Evolutionary conservation across 352 stramenopile genomes (phyloP), one percentile per base, ranked within the genome.

Genomic region (Phytophthora kernoviae): DNA sequence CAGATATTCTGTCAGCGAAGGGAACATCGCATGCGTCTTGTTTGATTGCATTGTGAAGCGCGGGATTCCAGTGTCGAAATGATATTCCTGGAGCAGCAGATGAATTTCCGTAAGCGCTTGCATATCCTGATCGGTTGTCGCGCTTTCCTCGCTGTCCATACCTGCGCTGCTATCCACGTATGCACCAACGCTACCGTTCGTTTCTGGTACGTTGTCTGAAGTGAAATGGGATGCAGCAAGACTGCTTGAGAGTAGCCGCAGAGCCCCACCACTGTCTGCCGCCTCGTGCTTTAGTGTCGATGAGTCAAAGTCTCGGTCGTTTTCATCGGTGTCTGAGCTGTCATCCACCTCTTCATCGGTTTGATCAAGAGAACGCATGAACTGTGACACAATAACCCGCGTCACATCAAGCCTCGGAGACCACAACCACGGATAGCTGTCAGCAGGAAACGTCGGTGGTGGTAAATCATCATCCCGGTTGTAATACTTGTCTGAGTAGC

Each of bases 61-160:
- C 14, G 80, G 77, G 40, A 90, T 75, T 8, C 80, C 80, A 36
- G 77, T 77, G 1, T 77, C 59, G 41, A 88, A 87, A 44, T 85
- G 65, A 59, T 77, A 90, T 37, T 87, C 77, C 26, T 63, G 53
- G 0, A 84, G 56, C 17, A 68, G 65, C 7, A 57, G 17, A 34
- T 74, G 54, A 34, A 82, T 60, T 51, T 75, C 58, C 27, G 73
- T 59, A 2, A 76, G 53, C 0, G 68, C 59, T 49, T 65, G 40
- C n/a, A 69, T 47, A 11, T 78, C 70, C 11, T 63, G 20, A 5
- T 39, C 11, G 22, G 20, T 65, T 39, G 65, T 49, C 18, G 45
- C n/a, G 2, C 11, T 54, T 21, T 39, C 41, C 8, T 26, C 54
- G 11, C 24, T 43, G 11, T 51, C 34, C 24, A 30, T 7, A 43